Evolutionary conservation across 768 basidiomycete species (phyloP), one percentile per base, ranked within the genome.

Genomic region (Phylloporus rhodoxanthus): DNA sequence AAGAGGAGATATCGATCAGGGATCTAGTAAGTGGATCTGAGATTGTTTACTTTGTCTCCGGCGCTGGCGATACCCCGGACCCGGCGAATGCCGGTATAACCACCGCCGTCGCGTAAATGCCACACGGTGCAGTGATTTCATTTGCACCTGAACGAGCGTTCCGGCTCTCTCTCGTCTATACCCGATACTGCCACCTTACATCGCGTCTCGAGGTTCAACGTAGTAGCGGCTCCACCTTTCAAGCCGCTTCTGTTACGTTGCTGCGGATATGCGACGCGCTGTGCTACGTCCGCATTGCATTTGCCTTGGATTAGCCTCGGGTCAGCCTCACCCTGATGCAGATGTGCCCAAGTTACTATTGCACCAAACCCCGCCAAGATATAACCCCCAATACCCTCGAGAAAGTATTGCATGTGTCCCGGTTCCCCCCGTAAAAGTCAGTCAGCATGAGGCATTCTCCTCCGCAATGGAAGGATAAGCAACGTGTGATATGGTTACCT

Each of bases 11-110:
- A 45, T 36, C 21, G 60, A 61, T 63, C 53, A 29, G 9, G n/a
- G 50, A 62, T 62, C 52, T 50, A 6, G 26, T 8, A 15, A 3
- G 14, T n/a, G 33, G 46, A 68, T 68, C 64, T 67, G 6, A 67
- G 66, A 67, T 67, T 58, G 53, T 58, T 63, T 57, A 19, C 40
- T 58, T 56, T 67, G 62, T 57, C 42, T 61, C 65, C 66, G 66
- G 66, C 53, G 59, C 60, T 65, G 63, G 48, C 43, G 47, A 62
- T 54, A 39, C 65, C 66, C 66, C 66, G 66, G 53, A 63, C 43
- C 32, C 67, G 67, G 67, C 8, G 50, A 59, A 30, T 63, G 25
- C 66, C 67, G 55, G 26, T 15, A 23, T n/a, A n/a, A n/a, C n/a
- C n/a, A n/a, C n/a, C n/a, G n/a, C n/a, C n/a, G 21, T 47, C 30